Evolutionary conservation across 768 basidiomycete species (phyloP).

Genomic region (Trametes coccinea): DNA sequence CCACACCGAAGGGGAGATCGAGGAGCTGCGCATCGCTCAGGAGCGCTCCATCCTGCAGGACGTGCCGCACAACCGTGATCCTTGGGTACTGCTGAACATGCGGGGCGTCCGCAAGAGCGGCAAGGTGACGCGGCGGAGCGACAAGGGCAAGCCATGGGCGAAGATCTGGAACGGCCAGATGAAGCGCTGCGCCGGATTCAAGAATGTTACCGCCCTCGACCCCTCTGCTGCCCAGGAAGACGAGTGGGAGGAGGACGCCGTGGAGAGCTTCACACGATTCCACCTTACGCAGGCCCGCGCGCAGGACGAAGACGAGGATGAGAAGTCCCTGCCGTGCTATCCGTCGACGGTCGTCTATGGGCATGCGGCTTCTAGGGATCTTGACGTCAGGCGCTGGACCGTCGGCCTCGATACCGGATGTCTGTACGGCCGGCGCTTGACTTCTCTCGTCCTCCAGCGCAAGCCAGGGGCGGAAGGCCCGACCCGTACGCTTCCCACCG

Average conservation of each 20-base stretch:
- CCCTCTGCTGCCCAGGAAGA: slow-evolving; percentile 17
- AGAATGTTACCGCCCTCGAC: slow-evolving; percentile 1
- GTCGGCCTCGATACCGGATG: slow-evolving; percentile 89
- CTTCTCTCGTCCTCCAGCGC: slow-evolving; percentile 62
- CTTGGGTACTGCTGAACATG: slow-evolving; percentile 78
- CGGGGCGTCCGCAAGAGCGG: slow-evolving; percentile 47
- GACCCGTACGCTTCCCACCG: background rate
- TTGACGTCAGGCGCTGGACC: slow-evolving; percentile 82
- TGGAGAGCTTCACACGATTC: background rate
- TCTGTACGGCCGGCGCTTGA: slow-evolving; percentile 63
- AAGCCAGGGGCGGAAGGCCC: background rate
- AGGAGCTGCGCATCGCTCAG: slow-evolving; percentile 54
- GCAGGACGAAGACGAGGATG: slow-evolving; percentile 25
- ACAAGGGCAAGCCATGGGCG: slow-evolving; percentile 71
- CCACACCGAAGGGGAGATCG: slow-evolving; percentile 6
- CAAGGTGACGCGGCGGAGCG: slow-evolving; percentile 39
- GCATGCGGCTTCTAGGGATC: slow-evolving; percentile 75
- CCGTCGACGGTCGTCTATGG: slow-evolving; percentile 86
- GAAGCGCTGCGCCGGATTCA: slow-evolving; percentile 55
- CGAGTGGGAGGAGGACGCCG: slow-evolving; percentile 19
- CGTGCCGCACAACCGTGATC: slow-evolving; percentile 74
- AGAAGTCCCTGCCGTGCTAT: slow-evolving; percentile 53
- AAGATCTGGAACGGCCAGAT: slow-evolving; percentile 73
- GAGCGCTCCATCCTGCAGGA: slow-evolving; percentile 67
- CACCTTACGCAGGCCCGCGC: background rate